Conservation (phyloP, 129 eudicot species). For the Scalesia atractyloides region DNA sequence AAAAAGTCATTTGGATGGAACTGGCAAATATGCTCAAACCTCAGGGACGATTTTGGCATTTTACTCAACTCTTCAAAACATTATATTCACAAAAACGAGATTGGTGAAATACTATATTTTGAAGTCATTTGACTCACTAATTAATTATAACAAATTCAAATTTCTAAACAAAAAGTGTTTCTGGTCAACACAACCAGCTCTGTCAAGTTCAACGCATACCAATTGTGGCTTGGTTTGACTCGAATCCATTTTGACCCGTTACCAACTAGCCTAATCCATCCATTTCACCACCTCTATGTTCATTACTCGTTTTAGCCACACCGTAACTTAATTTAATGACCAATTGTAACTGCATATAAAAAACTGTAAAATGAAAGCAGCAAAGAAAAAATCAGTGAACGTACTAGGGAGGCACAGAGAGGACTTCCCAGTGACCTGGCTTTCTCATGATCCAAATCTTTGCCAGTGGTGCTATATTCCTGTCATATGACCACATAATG, state of each 20-base stretch:
- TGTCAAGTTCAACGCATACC: background rate
- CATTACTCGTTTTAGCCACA: background rate
- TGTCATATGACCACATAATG: slow-evolving; percentile 24
- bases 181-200: too few relatives aligned
- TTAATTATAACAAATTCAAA: too few relatives aligned
- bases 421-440: slow-evolving; percentile 68
- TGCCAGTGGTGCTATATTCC: slow-evolving; percentile 72
- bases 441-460: slow-evolving; percentile 66
- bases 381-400: background rate
- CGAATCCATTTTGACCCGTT: background rate
- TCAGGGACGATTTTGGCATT: too few relatives aligned
- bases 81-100: background rate
- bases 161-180: too few relatives aligned
- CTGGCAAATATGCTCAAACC: too few relatives aligned
- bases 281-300: background rate
- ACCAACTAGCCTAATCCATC: background rate
- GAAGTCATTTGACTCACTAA: too few relatives aligned
- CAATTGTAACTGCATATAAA: background rate
- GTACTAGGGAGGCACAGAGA: slow-evolving; percentile 57
- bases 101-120: too few relatives aligned
- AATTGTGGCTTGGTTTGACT: background rate
- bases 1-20: too few relatives aligned
- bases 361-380: slow-evolving; percentile 1
- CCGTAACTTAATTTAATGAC: background rate
- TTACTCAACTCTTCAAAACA: too few relatives aligned